Percentiles rank a stretch among this genome's conserved stretches.
phyloP scores from a whole-genome alignment of 148 eudicot genomes.

The Rhododendron vialii region DNA sequence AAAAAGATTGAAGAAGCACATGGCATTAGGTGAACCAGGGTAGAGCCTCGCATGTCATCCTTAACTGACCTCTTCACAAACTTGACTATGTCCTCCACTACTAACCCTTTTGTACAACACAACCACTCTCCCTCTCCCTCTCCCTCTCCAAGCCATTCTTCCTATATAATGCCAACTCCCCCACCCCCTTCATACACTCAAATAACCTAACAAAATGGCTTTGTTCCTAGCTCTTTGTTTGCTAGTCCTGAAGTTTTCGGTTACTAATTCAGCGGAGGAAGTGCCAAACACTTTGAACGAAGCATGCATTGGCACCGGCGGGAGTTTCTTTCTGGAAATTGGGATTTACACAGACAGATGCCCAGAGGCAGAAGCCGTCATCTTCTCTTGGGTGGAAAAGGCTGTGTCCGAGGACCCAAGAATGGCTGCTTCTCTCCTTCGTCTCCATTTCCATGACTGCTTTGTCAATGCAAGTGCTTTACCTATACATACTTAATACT shows the following conservation, averaged over 20 bases:
- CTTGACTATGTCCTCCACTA: slow-evolving; percentile 31
- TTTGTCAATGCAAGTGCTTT: slow-evolving; percentile 65
- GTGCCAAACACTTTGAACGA: slow-evolving; percentile 10
- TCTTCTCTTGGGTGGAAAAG: slow-evolving; percentile 55
- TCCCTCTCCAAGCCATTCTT: background rate
- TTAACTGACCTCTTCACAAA: slow-evolving; percentile 20
- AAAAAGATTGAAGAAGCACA: slow-evolving; percentile 20
- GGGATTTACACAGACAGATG: slow-evolving; percentile 52
- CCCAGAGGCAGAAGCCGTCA: slow-evolving; percentile 62
- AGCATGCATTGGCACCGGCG: slow-evolving; percentile 28
- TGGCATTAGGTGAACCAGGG: slow-evolving; percentile 31
- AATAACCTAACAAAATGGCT: slow-evolving; percentile 12
- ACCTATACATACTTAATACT: background rate
- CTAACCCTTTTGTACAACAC: slow-evolving; percentile 9
- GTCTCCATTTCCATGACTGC: slow-evolving; percentile 91
- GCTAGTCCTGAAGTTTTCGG: slow-evolving; percentile 15
- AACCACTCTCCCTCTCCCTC: background rate
- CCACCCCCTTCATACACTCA: background rate
- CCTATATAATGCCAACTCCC: background rate
- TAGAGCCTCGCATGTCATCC: slow-evolving; percentile 8
- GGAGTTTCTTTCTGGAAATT: slow-evolving; percentile 17
- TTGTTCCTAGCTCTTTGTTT: slow-evolving; percentile 12
- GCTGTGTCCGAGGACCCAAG: slow-evolving; percentile 67
- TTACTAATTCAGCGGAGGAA: slow-evolving; percentile 4
- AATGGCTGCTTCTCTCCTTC: slow-evolving; percentile 86